These are phyloP conservation scores for Platanthera guangdongensis DNA, from an alignment of 106 monocot species.

Conservation along the genomic window DNA sequence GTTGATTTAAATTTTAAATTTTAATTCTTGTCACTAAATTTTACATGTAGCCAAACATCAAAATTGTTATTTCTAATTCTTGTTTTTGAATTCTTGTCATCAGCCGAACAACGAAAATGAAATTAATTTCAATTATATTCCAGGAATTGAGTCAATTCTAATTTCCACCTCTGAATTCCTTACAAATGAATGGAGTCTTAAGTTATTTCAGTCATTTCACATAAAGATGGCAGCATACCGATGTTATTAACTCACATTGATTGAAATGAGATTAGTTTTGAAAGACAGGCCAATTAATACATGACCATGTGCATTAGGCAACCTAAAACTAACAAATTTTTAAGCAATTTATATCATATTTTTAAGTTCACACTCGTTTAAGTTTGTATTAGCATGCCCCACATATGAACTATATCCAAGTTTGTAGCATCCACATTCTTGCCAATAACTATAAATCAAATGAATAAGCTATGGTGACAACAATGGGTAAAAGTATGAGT, in stretches of 20 bases:
- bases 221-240: not conserved
- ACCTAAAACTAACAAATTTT: not conserved
- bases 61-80: no score
- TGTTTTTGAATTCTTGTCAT: no score
- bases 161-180: no score
- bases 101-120: no score
- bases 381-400: not conserved
- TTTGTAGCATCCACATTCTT: not conserved
- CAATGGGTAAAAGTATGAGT: not conserved
- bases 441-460: not conserved
- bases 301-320: not conserved
- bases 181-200: not conserved
- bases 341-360: not conserved
- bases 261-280: not conserved
- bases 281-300: not conserved
- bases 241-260: not conserved
- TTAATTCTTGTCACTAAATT: no score
- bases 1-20: no score
- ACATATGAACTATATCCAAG: not conserved
- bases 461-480: not conserved
- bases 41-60: no score
- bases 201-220: not conserved
- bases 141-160: no score
- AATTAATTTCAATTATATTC: no score
- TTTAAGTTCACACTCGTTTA: not conserved